A percentile compares a stretch with the other conserved stretches of the same genome.
These are phyloP conservation scores for Aspergillus sp. DNA, from an alignment of 2,329 filamentous ascomycete genomes.

Conservation along the genomic window DNA sequence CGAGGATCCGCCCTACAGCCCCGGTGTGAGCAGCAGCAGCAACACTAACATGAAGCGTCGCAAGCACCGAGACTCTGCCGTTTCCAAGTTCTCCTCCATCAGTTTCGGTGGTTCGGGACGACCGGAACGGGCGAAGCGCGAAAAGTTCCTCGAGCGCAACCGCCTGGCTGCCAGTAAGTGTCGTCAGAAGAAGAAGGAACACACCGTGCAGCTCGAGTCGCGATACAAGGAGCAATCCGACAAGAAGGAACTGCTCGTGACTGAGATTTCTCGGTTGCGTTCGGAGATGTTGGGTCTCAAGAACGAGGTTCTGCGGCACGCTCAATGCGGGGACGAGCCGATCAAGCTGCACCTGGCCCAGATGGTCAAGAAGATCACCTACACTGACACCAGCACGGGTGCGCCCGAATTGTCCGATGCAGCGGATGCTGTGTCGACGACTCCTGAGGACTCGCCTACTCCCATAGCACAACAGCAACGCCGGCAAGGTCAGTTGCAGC, in stretches of 20 bases:
- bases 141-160: constrained; percentile 51
- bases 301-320: constrained; percentile 33
- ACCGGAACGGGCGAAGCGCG: constrained; percentile 36
- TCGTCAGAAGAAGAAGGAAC: constrained; percentile 55
- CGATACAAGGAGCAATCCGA: constrained; percentile 29
- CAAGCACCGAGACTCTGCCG: neutral
- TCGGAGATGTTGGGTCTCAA: constrained; percentile 33
- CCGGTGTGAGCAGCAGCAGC: constrained; percentile 1
- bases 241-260: constrained; percentile 23
- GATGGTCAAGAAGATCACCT: constrained; percentile 31
- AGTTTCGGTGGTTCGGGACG: constrained; percentile 15
- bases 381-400: constrained; percentile 11
- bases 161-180: constrained; percentile 53
- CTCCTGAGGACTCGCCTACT: constrained; percentile 7
- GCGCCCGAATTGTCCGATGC: constrained; percentile 9
- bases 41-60: constrained; percentile 14
- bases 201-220: constrained; percentile 44
- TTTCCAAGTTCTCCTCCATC: constrained; percentile 9
- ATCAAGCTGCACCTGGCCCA: constrained; percentile 30
- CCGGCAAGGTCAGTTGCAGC: neutral
- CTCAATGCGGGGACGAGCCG: constrained; percentile 30
- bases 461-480: constrained; percentile 2
- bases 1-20: neutral
- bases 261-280: constrained; percentile 28
- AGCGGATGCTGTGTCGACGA: constrained; percentile 5